These are phyloP conservation scores for Haplosporangium gracile DNA, from an alignment of 192 early-diverging fungal genomes.

Conservation along the genomic window DNA sequence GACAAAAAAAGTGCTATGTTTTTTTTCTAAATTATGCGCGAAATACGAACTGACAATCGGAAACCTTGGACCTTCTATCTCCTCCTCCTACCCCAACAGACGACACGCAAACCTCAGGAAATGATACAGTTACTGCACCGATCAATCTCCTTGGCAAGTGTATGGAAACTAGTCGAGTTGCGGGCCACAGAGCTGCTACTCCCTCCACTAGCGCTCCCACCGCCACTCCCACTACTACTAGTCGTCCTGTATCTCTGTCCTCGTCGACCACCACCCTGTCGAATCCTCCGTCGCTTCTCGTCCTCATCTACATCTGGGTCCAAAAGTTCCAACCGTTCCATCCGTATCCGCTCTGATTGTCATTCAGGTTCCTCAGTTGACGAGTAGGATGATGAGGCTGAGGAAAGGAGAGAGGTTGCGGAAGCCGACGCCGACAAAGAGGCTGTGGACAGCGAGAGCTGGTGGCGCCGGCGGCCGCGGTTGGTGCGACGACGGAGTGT, in stretches of 20 bases:
- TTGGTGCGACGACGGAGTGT: not conserved
- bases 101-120: not conserved
- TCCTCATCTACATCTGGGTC: slow-evolving; percentile 10
- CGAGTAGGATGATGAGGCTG: slow-evolving; percentile 7
- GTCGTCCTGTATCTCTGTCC: not conserved
- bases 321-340: slow-evolving; percentile 20
- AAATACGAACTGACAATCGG: too few relatives aligned
- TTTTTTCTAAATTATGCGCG: too few relatives aligned
- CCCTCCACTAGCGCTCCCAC: not conserved
- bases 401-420: not conserved
- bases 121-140: slow-evolving; percentile 18
- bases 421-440: not conserved
- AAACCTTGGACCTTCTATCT: not conserved
- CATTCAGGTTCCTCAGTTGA: slow-evolving; percentile 23
- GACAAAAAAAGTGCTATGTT: too few relatives aligned
- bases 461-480: not conserved
- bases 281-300: not conserved
- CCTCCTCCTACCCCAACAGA: not conserved
- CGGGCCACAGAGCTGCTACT: not conserved
- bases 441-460: not conserved
- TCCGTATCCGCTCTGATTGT: slow-evolving; percentile 48
- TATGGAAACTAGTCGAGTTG: not conserved
- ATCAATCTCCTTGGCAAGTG: slow-evolving; percentile 9
- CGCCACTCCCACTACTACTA: not conserved
- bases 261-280: slow-evolving; percentile 1